Evolutionary conservation across 2,329 filamentous ascomycete genomes (phyloP), one percentile per base, ranked within the genome.

Genomic region (Pseudocercospora macadamiae): DNA sequence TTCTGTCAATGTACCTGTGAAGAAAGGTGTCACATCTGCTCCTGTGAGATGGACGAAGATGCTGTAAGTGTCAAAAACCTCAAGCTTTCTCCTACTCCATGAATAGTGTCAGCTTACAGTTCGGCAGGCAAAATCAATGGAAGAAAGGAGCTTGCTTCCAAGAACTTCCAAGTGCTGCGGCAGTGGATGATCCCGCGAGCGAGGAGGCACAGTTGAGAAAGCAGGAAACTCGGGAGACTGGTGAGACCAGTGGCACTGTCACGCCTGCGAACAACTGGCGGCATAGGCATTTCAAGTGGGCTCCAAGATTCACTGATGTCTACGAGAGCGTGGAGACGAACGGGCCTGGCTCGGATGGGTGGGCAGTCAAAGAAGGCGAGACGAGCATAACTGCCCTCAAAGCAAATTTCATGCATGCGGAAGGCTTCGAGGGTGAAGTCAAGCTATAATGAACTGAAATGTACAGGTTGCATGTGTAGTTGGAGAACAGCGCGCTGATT

Each of bases 211-310:
- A 82, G 64, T 88, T 96, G 63, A 83, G 92, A 47, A 85, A 89
- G 71, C 84, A 83, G 18, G 84, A 87, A 61, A 73, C 74, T 61
- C 71, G 59, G 56, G 80, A 81, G 19, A 63, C 57, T 60, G 68
- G 66, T 10, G 64, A 65, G 21, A 69, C 67, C 70, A 65, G 65
- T 68, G 73, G 67, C 36, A 57, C 56, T 3, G 71, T 71, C 0
- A 69, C 66, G 39, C 65, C 70, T 14, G 63, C 60, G 9, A 49
- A 70, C 76, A 37, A 82, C 26, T 87, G 91, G 72, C 83, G 80
- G 56, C 91, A 96, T 75, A 91, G 90, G 73, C 90, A 96, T 75
- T 97, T 97, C 81, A 96, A 93, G 76, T 97, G 95, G 95, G 86
- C 90, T 48, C 95, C 93, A 2, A 86, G 85, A 63, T 95, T 97